A percentile compares a stretch with the other conserved stretches of the same genome.
phyloP scores from a whole-genome alignment of 2,329 filamentous ascomycete species.

The Talaromyces sp. region DNA sequence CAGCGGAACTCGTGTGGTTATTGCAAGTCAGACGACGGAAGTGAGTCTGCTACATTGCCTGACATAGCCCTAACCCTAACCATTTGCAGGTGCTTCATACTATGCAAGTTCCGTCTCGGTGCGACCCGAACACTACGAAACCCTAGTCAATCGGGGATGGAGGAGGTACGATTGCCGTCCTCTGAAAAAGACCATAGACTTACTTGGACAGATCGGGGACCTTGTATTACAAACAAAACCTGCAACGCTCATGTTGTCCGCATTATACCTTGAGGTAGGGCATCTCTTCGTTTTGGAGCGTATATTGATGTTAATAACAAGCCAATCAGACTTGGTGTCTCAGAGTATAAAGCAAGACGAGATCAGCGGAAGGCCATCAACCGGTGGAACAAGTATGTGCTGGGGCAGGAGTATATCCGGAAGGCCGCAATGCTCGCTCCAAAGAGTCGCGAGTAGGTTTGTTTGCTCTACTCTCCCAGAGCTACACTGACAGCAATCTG shows the following conservation, averaged over 20 bases:
- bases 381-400: slow-evolving; percentile 44
- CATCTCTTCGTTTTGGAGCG: not conserved
- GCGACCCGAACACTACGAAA: slow-evolving; percentile 44
- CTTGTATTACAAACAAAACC: slow-evolving; percentile 50
- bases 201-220: slow-evolving; percentile 38
- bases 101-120: slow-evolving; percentile 43
- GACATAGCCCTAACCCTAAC: slow-evolving; percentile 4
- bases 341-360: slow-evolving; percentile 39
- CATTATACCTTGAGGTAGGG: slow-evolving; percentile 58
- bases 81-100: slow-evolving; percentile 39
- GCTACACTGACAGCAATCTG: not conserved
- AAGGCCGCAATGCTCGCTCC: slow-evolving; percentile 44
- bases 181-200: not conserved
- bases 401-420: slow-evolving; percentile 45
- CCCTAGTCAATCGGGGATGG: slow-evolving; percentile 46
- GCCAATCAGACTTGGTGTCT: slow-evolving; percentile 39
- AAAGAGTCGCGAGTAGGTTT: slow-evolving; percentile 40
- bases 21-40: slow-evolving; percentile 43
- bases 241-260: slow-evolving; percentile 77
- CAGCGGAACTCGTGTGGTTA: slow-evolving; percentile 46
- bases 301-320: too few relatives aligned
- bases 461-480: not conserved
- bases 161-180: slow-evolving; percentile 33
- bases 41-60: slow-evolving; percentile 31
- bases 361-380: slow-evolving; percentile 47